Evolutionary conservation across 2,329 filamentous ascomycete genomes (phyloP).

Genomic region (Cryphonectria naterciae): DNA sequence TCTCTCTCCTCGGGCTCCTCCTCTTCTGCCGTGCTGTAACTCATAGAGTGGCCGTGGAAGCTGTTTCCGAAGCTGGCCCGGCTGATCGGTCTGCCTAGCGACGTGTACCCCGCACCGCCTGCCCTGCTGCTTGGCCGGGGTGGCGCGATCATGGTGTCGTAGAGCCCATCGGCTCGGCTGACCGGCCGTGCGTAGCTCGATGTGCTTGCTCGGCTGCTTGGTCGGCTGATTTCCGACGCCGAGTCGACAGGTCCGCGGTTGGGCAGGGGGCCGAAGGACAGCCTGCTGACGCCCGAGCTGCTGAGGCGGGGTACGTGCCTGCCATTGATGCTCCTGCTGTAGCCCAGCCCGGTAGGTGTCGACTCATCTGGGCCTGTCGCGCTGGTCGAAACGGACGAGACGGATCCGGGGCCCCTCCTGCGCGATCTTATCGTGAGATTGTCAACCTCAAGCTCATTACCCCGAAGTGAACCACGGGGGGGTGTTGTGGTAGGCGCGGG

Average conservation of each 20-base stretch:
- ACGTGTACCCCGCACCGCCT: slow-evolving; percentile 60
- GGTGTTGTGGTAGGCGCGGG: slow-evolving; percentile 80
- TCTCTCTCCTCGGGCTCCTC: slow-evolving; percentile 39
- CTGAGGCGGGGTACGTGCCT: slow-evolving; percentile 64
- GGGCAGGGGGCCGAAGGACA: slow-evolving; percentile 65
- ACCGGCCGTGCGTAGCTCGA: slow-evolving; percentile 58
- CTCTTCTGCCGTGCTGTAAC: slow-evolving; percentile 57
- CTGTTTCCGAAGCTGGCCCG: slow-evolving; percentile 73
- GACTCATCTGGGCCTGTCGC: slow-evolving; percentile 52
- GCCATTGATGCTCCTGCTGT: slow-evolving; percentile 35
- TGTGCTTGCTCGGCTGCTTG: slow-evolving; percentile 73
- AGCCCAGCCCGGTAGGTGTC: slow-evolving; percentile 49
- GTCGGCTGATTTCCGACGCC: slow-evolving; percentile 60
- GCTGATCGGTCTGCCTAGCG: slow-evolving; percentile 63
- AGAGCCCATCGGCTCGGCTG: slow-evolving; percentile 52
- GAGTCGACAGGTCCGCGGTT: slow-evolving; percentile 53
- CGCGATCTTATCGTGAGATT: slow-evolving; percentile 67
- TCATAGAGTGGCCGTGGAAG: slow-evolving; percentile 61
- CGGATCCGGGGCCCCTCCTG: slow-evolving; percentile 67
- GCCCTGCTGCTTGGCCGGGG: slow-evolving; percentile 68
- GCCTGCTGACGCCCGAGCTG: slow-evolving; percentile 63
- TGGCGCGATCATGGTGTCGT: slow-evolving; percentile 48
- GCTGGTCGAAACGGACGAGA: slow-evolving; percentile 49
- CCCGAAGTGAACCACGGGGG: slow-evolving; percentile 77
- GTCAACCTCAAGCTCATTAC: slow-evolving; percentile 44